These are phyloP conservation scores for Iberis pinnata DNA, from an alignment of 345 rosid species.

Conservation along the genomic window DNA sequence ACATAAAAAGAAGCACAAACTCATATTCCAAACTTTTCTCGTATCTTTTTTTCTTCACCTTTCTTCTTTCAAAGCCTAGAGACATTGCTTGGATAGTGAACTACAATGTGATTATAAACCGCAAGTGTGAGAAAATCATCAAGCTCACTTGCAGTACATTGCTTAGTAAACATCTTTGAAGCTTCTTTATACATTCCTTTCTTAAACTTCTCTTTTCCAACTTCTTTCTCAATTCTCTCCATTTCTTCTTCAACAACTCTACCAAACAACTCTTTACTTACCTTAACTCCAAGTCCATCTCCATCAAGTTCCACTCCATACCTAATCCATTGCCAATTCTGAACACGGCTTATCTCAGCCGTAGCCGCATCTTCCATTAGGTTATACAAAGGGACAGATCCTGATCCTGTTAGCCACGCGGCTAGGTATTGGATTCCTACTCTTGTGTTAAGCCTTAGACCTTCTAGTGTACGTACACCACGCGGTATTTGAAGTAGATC, in stretches of 20 bases:
- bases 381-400: conserved; percentile 89
- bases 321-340: conserved; percentile 94
- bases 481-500: conserved; percentile 78
- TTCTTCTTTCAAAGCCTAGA: conserved; percentile 46
- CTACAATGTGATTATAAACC: conserved; percentile 59
- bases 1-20: not conserved
- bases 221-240: conserved; percentile 74
- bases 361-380: conserved; percentile 98
- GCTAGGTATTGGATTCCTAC: conserved; percentile 90
- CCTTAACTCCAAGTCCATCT: conserved; percentile 64
- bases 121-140: conserved; percentile 87
- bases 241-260: conserved; percentile 88
- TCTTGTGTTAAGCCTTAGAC: conserved; percentile 76
- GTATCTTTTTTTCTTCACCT: not conserved
- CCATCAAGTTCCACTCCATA: conserved; percentile 71
- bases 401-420: conserved; percentile 81
- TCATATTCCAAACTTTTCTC: not conserved
- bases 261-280: conserved; percentile 55
- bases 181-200: conserved; percentile 77
- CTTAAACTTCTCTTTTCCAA: conserved; percentile 69
- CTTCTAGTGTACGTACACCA: conserved; percentile 76
- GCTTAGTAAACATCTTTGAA: conserved; percentile 58
- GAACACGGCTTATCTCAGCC: conserved; percentile 89
- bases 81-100: conserved; percentile 43
- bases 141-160: conserved; percentile 49